Evolutionary conservation across 2,329 filamentous ascomycete genomes (phyloP).

Genomic region (Immersiporthe knoxdaviesiana): DNA sequence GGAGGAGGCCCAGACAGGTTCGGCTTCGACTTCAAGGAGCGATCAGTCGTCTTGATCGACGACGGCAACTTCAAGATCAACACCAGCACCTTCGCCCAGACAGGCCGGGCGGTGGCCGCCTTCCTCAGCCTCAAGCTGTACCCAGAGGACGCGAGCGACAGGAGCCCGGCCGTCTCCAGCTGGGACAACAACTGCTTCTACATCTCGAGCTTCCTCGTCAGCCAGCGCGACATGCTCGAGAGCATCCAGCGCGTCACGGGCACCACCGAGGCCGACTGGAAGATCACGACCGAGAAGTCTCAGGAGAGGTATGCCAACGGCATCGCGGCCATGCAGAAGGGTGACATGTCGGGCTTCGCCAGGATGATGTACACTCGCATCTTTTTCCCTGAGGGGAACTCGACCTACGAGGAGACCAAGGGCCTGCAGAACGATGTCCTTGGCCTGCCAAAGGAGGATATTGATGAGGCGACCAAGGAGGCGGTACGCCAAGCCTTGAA

Average conservation of each 20-base stretch:
- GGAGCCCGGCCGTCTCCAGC: slow-evolving; percentile 24
- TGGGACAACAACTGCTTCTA: slow-evolving; percentile 51
- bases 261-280: slow-evolving; percentile 64
- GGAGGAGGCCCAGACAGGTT: slow-evolving; percentile 34
- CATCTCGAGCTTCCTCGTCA: slow-evolving; percentile 60
- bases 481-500: slow-evolving; percentile 15
- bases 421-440: slow-evolving; percentile 55
- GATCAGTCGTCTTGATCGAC: slow-evolving; percentile 48
- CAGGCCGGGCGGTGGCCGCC: slow-evolving; percentile 42
- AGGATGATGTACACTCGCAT: slow-evolving; percentile 58
- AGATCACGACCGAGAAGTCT: slow-evolving; percentile 51
- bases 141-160: slow-evolving; percentile 28
- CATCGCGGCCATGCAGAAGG: slow-evolving; percentile 46
- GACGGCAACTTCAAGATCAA: slow-evolving; percentile 61
- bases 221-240: slow-evolving; percentile 67
- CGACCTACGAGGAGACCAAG: slow-evolving; percentile 46
- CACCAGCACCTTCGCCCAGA: slow-evolving; percentile 62
- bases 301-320: slow-evolving; percentile 54
- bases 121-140: slow-evolving; percentile 50
- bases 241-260: slow-evolving; percentile 62
- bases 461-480: slow-evolving; percentile 58
- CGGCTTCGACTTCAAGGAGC: slow-evolving; percentile 36
- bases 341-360: slow-evolving; percentile 48
- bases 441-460: slow-evolving; percentile 59
- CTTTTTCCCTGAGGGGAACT: slow-evolving; percentile 52